phyloP scores from a whole-genome alignment of 2,329 filamentous ascomycete species.

The Venturia nashicola region DNA sequence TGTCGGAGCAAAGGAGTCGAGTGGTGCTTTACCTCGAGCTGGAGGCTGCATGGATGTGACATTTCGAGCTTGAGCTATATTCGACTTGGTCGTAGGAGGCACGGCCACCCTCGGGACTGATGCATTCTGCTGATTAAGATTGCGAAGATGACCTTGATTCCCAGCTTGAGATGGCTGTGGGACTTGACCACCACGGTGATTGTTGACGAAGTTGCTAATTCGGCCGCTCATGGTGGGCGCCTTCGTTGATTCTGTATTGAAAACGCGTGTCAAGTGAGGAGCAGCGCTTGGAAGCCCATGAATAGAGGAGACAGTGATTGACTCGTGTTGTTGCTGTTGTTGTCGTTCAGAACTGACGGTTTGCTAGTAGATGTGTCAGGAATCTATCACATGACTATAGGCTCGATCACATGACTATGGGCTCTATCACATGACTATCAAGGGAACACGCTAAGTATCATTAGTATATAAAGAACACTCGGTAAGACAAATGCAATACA shows the following conservation, averaged over 20 bases:
- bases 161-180: not conserved
- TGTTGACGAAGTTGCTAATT: not conserved
- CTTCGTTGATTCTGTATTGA: not conserved
- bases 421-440: too few relatives aligned
- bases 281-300: not conserved
- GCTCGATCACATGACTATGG: too few relatives aligned
- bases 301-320: not conserved
- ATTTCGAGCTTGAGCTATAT: conserved; percentile 1
- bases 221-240: not conserved
- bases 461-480: too few relatives aligned
- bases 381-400: too few relatives aligned
- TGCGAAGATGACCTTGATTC: not conserved
- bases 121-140: not conserved
- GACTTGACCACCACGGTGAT: not conserved
- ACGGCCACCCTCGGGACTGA: not conserved
- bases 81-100: not conserved
- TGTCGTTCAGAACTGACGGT: not conserved
- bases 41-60: not conserved
- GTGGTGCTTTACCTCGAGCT: not conserved
- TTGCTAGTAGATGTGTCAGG: too few relatives aligned
- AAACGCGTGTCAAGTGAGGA: not conserved
- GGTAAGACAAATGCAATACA: too few relatives aligned
- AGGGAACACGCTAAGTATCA: too few relatives aligned
- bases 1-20: not conserved
- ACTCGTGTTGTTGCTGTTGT: too few relatives aligned